Evolutionary conservation across 2,329 filamentous ascomycete genomes (phyloP), one percentile per base, ranked within the genome.

Genomic region (Cladophialophora chaetospira): DNA sequence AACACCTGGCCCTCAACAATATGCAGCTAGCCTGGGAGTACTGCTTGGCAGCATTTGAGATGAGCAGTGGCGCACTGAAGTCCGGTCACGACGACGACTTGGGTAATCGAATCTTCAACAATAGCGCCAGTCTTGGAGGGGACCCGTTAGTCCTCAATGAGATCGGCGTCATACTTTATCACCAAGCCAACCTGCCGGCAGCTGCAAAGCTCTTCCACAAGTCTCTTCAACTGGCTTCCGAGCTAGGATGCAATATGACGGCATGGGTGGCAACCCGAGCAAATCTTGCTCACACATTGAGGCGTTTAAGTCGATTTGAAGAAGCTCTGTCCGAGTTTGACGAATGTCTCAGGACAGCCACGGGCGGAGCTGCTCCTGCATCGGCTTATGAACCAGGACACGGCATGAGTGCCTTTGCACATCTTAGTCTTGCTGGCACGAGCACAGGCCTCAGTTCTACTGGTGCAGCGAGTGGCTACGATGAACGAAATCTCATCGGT

Each of bases 1-100:
- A 99, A 72, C 95, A 99, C 73, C 87, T 97, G 45, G 91, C 93
- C 15, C 82, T 99, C 58, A 96, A 96, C 73, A 97, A 99, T 67
- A 89, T 97, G 83, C 87, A 86, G 0, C 81, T 97, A 13, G 94
- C 95, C 0, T 89, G 95, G 63, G 94, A 99, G 71, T 99, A 97
- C 71, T 82, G 97, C 42, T 91, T 90, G 67, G 91, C 91, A 2
- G 92, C 94, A 0, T 95, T 94, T 71, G 81, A 83, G 4, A 77
- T 77, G 75, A 77, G 75, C 10, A 76, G 75, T 4, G 74, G 75
- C 1, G 69, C 72, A 15, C 61, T 70, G 3, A 73, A 74, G 2
- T 68, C 70, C 15, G 64, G 68, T 1, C 50, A 48, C 13, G 57
- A 64, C 5, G 60, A 62, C 3, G 59, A 63, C 21, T 44, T 63